Conservation (phyloP, 345 rosid genomes). For the Chamaenerion angustifolium region DNA sequence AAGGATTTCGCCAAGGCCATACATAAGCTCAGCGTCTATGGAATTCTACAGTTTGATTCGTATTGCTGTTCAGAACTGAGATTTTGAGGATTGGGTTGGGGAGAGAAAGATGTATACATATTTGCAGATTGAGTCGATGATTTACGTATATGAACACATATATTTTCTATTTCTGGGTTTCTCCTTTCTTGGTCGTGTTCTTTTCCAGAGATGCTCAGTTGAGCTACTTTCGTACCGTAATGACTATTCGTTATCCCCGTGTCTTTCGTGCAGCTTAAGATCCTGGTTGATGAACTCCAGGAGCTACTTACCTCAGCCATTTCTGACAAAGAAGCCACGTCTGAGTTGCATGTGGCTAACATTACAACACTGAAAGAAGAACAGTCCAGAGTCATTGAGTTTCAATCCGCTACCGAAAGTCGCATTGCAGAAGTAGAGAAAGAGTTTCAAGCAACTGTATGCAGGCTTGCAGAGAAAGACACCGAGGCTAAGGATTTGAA, state of each 20-base stretch:
- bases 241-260: too few species aligned
- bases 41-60: too few species aligned
- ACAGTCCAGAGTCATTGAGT: conserved; percentile 40
- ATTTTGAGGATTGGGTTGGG: too few species aligned
- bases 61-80: conserved; percentile 28
- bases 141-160: too few species aligned
- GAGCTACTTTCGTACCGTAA: too few species aligned
- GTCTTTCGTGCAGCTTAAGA: conserved; percentile 65
- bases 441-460: conserved; percentile 40
- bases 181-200: too few species aligned
- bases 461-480: conserved; percentile 39
- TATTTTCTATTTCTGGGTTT: too few species aligned
- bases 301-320: conserved; percentile 37
- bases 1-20: conserved; percentile 59
- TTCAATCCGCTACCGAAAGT: conserved; percentile 34
- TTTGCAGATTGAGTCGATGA: too few species aligned
- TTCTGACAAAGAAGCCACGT: conserved; percentile 55
- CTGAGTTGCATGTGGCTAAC: conserved; percentile 30
- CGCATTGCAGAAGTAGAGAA: conserved; percentile 22
- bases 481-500: conserved; percentile 38
- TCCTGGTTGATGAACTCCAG: conserved; percentile 61
- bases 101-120: too few species aligned
- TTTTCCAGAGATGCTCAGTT: too few species aligned
- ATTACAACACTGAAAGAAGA: conserved; percentile 39
- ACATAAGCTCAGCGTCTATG: conserved; percentile 66